These are phyloP conservation scores for Dryas alaskensis DNA, from an alignment of 306 rosid species.

Conservation along the genomic window DNA sequence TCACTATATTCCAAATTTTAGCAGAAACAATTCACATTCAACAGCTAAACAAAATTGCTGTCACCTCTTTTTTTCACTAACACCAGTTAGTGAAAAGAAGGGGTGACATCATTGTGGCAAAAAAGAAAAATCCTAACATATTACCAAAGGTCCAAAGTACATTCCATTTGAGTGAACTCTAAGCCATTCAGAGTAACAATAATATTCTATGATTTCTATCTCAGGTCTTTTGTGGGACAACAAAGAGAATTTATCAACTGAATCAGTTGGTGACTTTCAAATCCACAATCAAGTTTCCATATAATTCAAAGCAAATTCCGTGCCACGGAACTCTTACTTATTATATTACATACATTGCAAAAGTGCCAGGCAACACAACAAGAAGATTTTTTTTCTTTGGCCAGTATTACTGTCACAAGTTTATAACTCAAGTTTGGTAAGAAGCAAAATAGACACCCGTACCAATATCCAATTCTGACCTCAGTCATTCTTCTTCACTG, in stretches of 20 bases:
- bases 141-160: no score
- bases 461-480: conserved; percentile 22
- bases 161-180: no score
- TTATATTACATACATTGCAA: not conserved
- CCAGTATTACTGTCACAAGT: not conserved
- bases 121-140: no score
- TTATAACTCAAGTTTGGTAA: not conserved
- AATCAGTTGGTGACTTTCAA: not conserved
- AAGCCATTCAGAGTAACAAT: no score
- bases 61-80: no score
- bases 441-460: conserved; percentile 19
- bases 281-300: not conserved
- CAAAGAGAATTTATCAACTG: not conserved
- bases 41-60: not conserved
- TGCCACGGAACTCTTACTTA: not conserved
- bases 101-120: no score
- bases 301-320: not conserved
- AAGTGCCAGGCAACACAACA: not conserved
- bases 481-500: conserved; percentile 58
- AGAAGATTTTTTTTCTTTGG: not conserved
- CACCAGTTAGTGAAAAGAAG: no score
- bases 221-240: not conserved
- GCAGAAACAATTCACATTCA: not conserved
- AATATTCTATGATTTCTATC: no score
- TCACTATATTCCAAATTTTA: not conserved